Conservation (phyloP, 768 basidiomycete genomes). For the Hortiboletus flavorubellus region DNA sequence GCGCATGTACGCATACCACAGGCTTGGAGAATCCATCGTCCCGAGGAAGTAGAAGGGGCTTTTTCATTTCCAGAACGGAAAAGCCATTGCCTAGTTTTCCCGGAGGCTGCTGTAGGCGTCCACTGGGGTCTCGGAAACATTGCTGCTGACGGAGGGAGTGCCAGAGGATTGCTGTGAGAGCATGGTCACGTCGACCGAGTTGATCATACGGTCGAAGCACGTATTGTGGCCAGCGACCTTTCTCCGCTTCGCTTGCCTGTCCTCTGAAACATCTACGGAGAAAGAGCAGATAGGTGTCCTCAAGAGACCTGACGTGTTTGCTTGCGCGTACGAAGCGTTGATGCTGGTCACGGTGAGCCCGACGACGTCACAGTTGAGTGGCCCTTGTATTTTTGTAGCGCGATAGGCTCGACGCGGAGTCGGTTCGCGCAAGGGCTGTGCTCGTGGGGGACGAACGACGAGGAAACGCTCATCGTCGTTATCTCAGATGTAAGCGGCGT, state of each 20-base stretch:
- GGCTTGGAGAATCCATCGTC: conserved; percentile 5
- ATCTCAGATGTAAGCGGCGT: conserved; percentile 12
- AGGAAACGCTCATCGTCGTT: neutral
- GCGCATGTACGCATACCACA: conserved; percentile 33
- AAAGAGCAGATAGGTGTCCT: neutral
- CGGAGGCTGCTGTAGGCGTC: conserved; percentile 37
- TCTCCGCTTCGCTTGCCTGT: conserved; percentile 42
- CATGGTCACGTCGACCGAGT: conserved; percentile 45
- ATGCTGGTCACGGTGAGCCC: neutral
- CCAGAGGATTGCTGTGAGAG: too few relatives aligned
- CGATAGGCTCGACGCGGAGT: conserved; percentile 16
- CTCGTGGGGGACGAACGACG: neutral
- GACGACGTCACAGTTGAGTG: neutral
- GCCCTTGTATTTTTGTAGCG: conserved; percentile 5
- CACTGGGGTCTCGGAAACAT: conserved; percentile 39
- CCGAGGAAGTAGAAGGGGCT: neutral
- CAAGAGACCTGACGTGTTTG: conserved; percentile 15
- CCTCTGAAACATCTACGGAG: conserved; percentile 6
- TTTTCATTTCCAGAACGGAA: conserved; percentile 42
- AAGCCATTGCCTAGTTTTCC: conserved; percentile 39
- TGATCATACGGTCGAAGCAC: conserved; percentile 66
- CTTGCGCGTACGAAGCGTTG: neutral
- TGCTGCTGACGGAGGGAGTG: too few relatives aligned
- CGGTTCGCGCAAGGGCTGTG: conserved; percentile 2
- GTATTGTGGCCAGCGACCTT: conserved; percentile 51